Base-by-base conservation (phyloP, 1,139 yeast genomes). In the Geotrichum reessii region DNA sequence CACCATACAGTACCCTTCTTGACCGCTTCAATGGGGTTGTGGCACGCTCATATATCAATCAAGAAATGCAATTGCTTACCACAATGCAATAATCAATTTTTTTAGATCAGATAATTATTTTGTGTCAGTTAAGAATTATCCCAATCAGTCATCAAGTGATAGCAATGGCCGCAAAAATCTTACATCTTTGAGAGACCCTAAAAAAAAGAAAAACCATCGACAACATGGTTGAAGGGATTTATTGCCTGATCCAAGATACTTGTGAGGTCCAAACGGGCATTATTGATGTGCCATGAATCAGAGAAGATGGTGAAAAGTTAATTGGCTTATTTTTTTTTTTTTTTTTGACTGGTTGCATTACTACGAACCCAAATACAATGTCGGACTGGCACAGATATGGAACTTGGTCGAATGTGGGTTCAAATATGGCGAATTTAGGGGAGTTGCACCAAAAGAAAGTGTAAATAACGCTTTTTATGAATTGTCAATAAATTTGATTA, bases 321-420 rank as follows among this genome's bases (percentile, higher is more conserved):
- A 48, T 48, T 17, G 37, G n/a, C 9, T 14, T 48, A 9, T 48
- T 48, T 19, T 48, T 48, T 28, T 8, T 2, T 42, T 28, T 49
- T 49, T 14, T 14, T 7, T 11, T 4, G 52, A 49, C 11, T 8
- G 52, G 28, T 49, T 49, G 19, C 12, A 11, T 25, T 4, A 28
- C 22, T 49, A 21, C 12, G 44, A 49, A 28, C 5, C 40, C 5
- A 28, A n/a, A 31, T 17, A 14, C n/a, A n/a, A 17, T n/a, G 42
- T 49, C n/a, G 27, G 17, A 12, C 11, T 8, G 3, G 42, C 7
- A 11, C 52, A 28, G 4, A 17, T 12, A 14, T 31, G 42, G 40
- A 49, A 14, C 52, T n/a, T 49, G 5, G 52, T 28, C 44, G 52
- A 49, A n/a, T 49, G 52, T 12, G 52, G 52, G 52, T 49, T 49